phyloP scores from a whole-genome alignment of 768 basidiomycete species.

The Mycena leptocephala region DNA sequence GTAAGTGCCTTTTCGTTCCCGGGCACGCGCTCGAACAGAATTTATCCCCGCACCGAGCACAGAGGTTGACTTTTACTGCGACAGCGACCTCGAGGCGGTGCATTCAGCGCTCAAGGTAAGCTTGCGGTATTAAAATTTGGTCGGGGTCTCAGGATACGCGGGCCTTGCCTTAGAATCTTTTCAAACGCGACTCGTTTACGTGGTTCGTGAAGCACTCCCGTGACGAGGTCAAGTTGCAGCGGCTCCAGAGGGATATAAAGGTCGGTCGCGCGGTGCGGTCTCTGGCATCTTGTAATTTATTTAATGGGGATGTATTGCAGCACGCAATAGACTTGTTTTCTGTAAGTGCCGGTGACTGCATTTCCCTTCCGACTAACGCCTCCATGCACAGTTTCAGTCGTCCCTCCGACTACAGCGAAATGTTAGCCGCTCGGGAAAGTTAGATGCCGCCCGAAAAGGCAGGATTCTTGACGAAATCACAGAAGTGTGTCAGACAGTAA shows the following conservation, averaged over 20 bases:
- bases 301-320: background rate
- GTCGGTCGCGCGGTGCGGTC: background rate
- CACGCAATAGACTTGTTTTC: constrained; percentile 39
- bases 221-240: constrained; percentile 32
- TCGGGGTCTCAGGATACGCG: background rate
- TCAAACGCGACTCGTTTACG: constrained; percentile 31
- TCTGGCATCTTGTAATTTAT: background rate
- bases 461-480: constrained; percentile 37
- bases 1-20: constrained; percentile 23
- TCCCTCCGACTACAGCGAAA: constrained; percentile 20
- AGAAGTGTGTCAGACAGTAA: constrained; percentile 33
- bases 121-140: background rate
- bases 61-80: constrained; percentile 25
- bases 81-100: constrained; percentile 35
- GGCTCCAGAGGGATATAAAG: constrained; percentile 36
- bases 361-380: background rate
- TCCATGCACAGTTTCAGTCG: constrained; percentile 26
- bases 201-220: constrained; percentile 35
- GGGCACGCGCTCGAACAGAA: background rate
- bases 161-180: constrained; percentile 29
- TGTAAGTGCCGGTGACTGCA: constrained; percentile 6
- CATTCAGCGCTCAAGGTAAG: constrained; percentile 31
- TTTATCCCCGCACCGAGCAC: background rate
- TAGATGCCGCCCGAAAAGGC: constrained; percentile 29
- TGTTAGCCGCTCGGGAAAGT: constrained; percentile 24